A percentile compares a stretch with the other conserved stretches of the same genome.
phyloP scores from a whole-genome alignment of 176 grass and related monocot genomes.

The Paspalum vaginatum region DNA sequence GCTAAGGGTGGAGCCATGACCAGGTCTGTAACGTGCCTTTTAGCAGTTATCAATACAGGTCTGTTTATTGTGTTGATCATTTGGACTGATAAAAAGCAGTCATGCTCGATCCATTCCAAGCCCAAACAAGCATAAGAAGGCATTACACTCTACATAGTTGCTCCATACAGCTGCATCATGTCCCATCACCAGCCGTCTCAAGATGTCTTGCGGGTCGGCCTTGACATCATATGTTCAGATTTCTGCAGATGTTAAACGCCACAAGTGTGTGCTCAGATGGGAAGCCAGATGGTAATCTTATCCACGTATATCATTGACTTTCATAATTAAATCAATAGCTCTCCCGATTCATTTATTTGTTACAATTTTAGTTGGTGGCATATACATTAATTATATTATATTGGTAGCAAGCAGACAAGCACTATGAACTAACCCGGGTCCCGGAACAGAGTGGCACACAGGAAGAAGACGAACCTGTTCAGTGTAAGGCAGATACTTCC shows the following conservation, averaged over 20 bases:
- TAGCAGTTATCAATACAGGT: conserved; percentile 14
- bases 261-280: conserved; percentile 13
- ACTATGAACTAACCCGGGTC: not conserved
- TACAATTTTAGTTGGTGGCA: not conserved
- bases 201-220: conserved; percentile 34
- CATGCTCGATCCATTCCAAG: not conserved
- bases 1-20: not conserved
- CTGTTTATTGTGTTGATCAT: conserved; percentile 18
- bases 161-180: not conserved
- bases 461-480: conserved; percentile 72
- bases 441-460: not conserved
- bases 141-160: not conserved
- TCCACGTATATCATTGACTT: not conserved
- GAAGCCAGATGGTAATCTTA: not conserved
- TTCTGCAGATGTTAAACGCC: conserved; percentile 47
- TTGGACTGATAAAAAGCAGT: not conserved
- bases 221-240: conserved; percentile 75
- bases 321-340: conserved; percentile 1
- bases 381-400: not conserved
- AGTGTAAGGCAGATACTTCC: conserved; percentile 89
- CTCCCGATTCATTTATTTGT: not conserved
- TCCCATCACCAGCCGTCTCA: conserved; percentile 36
- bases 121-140: not conserved
- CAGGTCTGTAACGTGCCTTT: not conserved
- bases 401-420: not conserved